These are phyloP conservation scores for Thraustotheca clavata DNA, from an alignment of 352 stramenopile species.

Conservation along the genomic window DNA sequence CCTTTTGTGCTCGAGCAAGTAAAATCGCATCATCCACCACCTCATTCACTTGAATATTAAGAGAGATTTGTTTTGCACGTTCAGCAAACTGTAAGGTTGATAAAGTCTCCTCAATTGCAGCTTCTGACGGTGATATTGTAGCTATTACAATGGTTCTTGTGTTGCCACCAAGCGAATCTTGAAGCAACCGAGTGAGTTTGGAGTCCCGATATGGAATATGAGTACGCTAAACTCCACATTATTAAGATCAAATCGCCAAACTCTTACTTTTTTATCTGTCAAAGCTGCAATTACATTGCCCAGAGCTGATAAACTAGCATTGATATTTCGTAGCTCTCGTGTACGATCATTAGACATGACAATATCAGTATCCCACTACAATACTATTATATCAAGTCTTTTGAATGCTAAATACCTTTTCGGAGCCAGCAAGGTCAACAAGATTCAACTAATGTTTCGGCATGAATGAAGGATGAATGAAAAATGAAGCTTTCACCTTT, in stretches of 20 bases:
- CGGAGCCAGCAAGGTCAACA: conserved; percentile 87
- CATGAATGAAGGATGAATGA: not conserved
- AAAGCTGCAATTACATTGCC: conserved; percentile 86
- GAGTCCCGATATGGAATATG: conserved; percentile 96
- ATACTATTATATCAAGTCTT: no score
- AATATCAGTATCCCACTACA: conserved; percentile 65
- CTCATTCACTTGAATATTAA: conserved; percentile 73
- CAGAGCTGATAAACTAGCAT: conserved; percentile 84
- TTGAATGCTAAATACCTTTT: conserved; percentile 52
- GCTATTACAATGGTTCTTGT: conserved; percentile 85
- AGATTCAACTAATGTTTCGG: conserved; percentile 70
- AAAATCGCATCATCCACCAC: conserved; percentile 74
- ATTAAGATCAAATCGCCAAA: not conserved
- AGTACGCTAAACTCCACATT: conserved; percentile 24
- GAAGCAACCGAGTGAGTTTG: conserved; percentile 93
- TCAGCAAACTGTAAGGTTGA: conserved; percentile 87
- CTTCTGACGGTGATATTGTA: conserved; percentile 73
- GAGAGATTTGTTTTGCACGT: conserved; percentile 63
- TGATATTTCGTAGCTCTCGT: conserved; percentile 89
- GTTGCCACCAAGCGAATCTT: conserved; percentile 80
- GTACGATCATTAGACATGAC: conserved; percentile 58
- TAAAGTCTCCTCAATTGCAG: conserved; percentile 81
- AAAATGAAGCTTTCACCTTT: conserved; percentile 25
- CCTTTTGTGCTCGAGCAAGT: conserved; percentile 54
- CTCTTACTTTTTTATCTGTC: conserved; percentile 33